phyloP scores from a whole-genome alignment of 257 asterid genomes.

The Jasminum sambac region DNA sequence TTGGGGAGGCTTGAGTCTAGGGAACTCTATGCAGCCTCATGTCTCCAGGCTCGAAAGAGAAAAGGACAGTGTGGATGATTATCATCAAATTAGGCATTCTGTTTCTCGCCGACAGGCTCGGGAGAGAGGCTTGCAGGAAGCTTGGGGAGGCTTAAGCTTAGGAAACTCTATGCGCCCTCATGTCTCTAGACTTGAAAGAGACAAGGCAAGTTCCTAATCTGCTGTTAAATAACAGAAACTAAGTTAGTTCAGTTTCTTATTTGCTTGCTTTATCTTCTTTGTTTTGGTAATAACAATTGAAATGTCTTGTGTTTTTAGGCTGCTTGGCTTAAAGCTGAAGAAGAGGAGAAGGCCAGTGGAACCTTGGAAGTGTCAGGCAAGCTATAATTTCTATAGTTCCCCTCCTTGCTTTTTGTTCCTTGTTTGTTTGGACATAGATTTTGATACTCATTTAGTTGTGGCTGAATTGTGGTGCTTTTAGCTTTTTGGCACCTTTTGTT shows the following conservation, averaged over 20 bases:
- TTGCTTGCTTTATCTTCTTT: background rate
- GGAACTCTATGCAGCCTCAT: slow-evolving; percentile 75
- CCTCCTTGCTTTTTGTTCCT: background rate
- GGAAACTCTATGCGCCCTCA: slow-evolving; percentile 83
- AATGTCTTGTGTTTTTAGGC: slow-evolving; percentile 45
- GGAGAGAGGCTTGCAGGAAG: slow-evolving; percentile 71
- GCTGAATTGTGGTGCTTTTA: no score
- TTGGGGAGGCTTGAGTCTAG: slow-evolving; percentile 92
- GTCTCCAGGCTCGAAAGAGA: slow-evolving; percentile 76
- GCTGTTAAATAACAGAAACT: background rate
- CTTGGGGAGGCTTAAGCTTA: slow-evolving; percentile 91
- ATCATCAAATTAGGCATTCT: slow-evolving; percentile 35
- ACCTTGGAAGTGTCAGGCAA: slow-evolving; percentile 20
- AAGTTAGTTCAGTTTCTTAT: background rate
- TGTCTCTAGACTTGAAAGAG: slow-evolving; percentile 60
- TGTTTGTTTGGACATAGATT: no score
- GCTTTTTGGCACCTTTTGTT: no score
- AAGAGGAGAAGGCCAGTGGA: slow-evolving; percentile 55
- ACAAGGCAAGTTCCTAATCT: slow-evolving; percentile 54
- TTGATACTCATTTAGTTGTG: no score
- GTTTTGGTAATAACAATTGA: background rate
- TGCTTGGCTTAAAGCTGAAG: slow-evolving; percentile 91
- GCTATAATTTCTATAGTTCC: background rate
- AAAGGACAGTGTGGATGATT: background rate
- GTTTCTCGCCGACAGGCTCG: slow-evolving; percentile 62